Base-by-base conservation (phyloP, 2,329 filamentous ascomycete genomes). In the Penicillium expansum region DNA sequence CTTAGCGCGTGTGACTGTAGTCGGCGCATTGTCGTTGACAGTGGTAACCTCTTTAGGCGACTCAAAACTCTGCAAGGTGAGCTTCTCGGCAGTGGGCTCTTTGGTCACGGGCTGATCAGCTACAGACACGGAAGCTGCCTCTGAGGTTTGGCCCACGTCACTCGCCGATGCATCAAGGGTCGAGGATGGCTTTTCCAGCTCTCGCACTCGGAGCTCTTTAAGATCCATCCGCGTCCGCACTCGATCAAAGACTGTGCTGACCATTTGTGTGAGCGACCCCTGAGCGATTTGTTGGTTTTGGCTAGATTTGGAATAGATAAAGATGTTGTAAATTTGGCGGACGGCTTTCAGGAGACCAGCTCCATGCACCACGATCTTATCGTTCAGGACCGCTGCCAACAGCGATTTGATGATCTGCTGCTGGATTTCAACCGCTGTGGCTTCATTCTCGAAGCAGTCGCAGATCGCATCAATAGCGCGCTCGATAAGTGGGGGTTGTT, bases 401-500 rank as follows among this genome's bases (percentile, higher is more conserved):
- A 99, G 81, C 2, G 94, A 97, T 78, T 99, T 97, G 73, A 99
- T 91, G 66, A 99, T 99, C 77, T 99, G 94, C 67, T 97, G 85
- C 75, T 99, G 94, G 47, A 97, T 89, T 74, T 97, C 93, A 51
- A 89, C 84, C 4, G 91, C 87, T 0, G 95, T 99, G 1, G 90
- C 90, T 77, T 99, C 94, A 71, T 94, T 93, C 72, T 97, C 92
- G 72, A 99, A 99, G 74, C 94, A 99, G 72, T 97, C 93, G 81
- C 94, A 99, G 80, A 99, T 99, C 35, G 94, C 96, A 76, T 99
- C 95, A 69, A 99, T 99, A 57, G 95, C 94, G 63, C 93, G 86
- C 77, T 99, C 95, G 71, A 99, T 99, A 64, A 99, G 81, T 16
- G 93, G 92, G 4, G 89, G 81, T 39, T 80, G 79, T 55, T 71